A percentile compares a stretch with the other conserved stretches of the same genome.
Evolutionary conservation across 2,329 filamentous ascomycete genomes (phyloP).

Genomic region (Pseudocercospora fuligena): DNA sequence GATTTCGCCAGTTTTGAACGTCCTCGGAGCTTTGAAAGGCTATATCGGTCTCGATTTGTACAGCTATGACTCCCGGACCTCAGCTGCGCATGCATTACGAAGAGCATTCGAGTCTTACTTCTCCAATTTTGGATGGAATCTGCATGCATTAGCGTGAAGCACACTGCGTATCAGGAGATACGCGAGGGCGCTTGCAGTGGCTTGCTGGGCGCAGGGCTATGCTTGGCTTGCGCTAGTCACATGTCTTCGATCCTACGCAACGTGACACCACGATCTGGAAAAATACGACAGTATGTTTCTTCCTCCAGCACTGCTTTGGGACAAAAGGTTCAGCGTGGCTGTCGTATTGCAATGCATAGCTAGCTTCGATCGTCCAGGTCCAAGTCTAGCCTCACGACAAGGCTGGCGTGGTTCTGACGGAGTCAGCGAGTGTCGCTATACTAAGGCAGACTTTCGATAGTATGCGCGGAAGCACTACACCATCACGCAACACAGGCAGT

Average conservation of each 20-base stretch:
- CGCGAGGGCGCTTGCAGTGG: neutral
- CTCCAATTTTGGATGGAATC: slow-evolving; percentile 14
- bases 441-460: slow-evolving; percentile 18
- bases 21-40: neutral
- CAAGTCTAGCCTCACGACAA: slow-evolving; percentile 1
- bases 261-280: slow-evolving; percentile 3
- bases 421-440: slow-evolving; percentile 5
- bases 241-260: slow-evolving; percentile 6
- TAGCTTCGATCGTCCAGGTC: neutral
- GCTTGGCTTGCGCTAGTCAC: slow-evolving; percentile 14
- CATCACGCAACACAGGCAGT: neutral
- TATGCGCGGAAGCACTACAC: neutral
- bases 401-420: slow-evolving; percentile 7
- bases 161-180: slow-evolving; percentile 12
- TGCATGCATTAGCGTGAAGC: slow-evolving; percentile 13
- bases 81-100: neutral
- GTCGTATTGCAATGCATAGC: neutral
- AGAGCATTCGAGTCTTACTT: neutral
- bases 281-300: slow-evolving; percentile 4
- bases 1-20: slow-evolving; percentile 4
- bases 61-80: slow-evolving; percentile 6
- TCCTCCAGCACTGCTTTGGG: neutral
- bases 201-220: slow-evolving; percentile 7
- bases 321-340: neutral
- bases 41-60: neutral